Percentiles rank a stretch among this genome's conserved stretches.
These are phyloP conservation scores for Skeletonema tropicum DNA, from an alignment of 108 stramenopile species.

Conservation along the genomic window DNA sequence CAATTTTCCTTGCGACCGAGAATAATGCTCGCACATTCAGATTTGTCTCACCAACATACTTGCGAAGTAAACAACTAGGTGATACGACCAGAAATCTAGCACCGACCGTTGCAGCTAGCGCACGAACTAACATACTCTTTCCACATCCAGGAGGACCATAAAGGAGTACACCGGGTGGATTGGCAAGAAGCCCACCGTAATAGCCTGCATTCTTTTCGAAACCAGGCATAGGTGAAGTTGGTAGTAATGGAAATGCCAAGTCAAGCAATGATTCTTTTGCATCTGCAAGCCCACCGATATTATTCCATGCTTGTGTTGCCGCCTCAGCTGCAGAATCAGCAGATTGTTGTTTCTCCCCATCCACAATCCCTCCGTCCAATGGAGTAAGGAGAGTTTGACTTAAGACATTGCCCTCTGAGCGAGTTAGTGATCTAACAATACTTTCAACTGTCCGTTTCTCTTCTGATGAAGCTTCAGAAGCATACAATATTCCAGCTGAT, in stretches of 20 bases:
- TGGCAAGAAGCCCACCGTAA: constrained; percentile 49
- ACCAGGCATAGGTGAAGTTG: background rate
- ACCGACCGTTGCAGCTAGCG: constrained; percentile 80
- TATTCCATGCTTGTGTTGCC: constrained; percentile 42
- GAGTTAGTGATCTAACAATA: constrained; percentile 40
- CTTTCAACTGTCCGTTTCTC: constrained; percentile 23
- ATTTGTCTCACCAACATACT: constrained; percentile 95
- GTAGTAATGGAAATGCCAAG: constrained; percentile 45
- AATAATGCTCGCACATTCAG: constrained; percentile 93
- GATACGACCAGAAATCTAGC: constrained; percentile 90
- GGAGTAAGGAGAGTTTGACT: constrained; percentile 39
- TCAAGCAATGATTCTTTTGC: constrained; percentile 53
- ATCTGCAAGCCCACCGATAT: constrained; percentile 45
- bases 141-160: constrained; percentile 92
- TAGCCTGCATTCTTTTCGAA: constrained; percentile 6
- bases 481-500: constrained; percentile 37
- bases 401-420: constrained; percentile 42
- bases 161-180: constrained; percentile 70
- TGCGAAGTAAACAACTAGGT: constrained; percentile 88
- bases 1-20: constrained; percentile 71
- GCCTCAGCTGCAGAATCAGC: constrained; percentile 1
- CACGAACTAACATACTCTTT: constrained; percentile 83
- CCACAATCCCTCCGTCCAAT: constrained; percentile 18
- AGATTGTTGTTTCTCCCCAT: constrained; percentile 5
- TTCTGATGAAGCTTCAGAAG: constrained; percentile 10